A percentile compares a stretch with the other conserved stretches of the same genome.
Conservation (phyloP, 306 rosid species). For the Leucaena leucocephala region DNA sequence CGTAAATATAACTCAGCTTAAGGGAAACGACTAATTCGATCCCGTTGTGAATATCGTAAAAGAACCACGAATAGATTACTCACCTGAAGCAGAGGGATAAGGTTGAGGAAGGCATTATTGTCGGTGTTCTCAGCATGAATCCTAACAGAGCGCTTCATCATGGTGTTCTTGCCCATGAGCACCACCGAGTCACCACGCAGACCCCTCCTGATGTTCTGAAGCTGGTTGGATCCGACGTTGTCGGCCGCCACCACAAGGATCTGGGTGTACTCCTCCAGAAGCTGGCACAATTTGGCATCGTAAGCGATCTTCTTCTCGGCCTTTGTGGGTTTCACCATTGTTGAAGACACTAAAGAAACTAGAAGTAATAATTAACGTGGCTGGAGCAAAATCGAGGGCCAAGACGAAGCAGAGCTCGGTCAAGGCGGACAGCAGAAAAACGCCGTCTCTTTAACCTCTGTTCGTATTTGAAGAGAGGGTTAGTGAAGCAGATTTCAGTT, state of each 20-base stretch:
- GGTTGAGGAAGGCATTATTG: constrained; percentile 62
- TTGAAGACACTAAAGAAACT: not conserved
- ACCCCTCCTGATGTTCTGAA: constrained; percentile 78
- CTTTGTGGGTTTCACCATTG: constrained; percentile 73
- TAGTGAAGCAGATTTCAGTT: not conserved
- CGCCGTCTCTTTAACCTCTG: constrained; percentile 80
- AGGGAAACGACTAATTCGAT: not conserved
- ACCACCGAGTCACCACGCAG: constrained; percentile 85
- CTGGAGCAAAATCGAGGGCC: constrained; percentile 67
- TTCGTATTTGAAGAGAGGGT: not conserved
- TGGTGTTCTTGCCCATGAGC: constrained; percentile 97
- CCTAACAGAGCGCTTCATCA: constrained; percentile 87
- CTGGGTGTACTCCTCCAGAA: constrained; percentile 72
- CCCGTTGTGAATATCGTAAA: not conserved
- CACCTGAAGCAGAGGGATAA: constrained; percentile 83
- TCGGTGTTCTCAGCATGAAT: constrained; percentile 77
- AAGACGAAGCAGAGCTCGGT: constrained; percentile 54
- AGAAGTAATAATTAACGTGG: not conserved
- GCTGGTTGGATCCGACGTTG: constrained; percentile 89
- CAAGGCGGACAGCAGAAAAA: constrained; percentile 74
- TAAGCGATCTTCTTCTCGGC: constrained; percentile 80
- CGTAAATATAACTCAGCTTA: not conserved
- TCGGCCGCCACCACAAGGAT: constrained; percentile 83
- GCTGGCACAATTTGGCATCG: constrained; percentile 74
- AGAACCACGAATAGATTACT: not conserved